Percentiles rank a stretch among this genome's conserved stretches.
Evolutionary conservation across 306 rosid species (phyloP).

Genomic region (Quercus ilex): DNA sequence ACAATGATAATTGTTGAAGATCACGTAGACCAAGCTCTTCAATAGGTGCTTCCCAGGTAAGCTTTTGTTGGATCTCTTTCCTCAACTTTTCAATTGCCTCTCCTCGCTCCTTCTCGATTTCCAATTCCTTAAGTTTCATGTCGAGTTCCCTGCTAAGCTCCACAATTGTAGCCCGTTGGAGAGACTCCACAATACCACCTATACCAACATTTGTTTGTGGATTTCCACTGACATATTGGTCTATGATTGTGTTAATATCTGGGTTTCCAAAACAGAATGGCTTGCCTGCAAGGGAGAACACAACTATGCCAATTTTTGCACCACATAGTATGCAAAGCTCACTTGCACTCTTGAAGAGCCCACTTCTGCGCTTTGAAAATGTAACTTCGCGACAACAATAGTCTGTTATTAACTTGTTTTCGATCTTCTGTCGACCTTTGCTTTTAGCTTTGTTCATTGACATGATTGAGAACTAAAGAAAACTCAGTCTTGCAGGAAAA

Average conservation of each 20-base stretch:
- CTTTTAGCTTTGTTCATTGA: too few relatives aligned
- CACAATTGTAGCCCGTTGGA: not conserved
- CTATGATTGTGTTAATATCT: constrained; percentile 19
- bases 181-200: not conserved
- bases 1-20: constrained; percentile 14
- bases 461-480: too few relatives aligned
- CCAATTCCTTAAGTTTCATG: constrained; percentile 3
- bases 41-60: constrained; percentile 23
- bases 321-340: constrained; percentile 34
- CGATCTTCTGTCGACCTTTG: too few relatives aligned
- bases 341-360: constrained; percentile 29
- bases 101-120: constrained; percentile 15
- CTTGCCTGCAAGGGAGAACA: constrained; percentile 22
- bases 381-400: not conserved
- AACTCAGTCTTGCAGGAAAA: too few relatives aligned
- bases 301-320: constrained; percentile 19
- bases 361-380: constrained; percentile 22
- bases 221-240: constrained; percentile 7
- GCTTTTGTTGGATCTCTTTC: too few relatives aligned
- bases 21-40: constrained; percentile 16
- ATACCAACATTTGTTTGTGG: not conserved
- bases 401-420: too few relatives aligned
- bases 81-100: constrained; percentile 8
- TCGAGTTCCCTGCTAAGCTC: constrained; percentile 18
- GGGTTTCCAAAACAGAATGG: constrained; percentile 33